Conservation (phyloP, 768 basidiomycete genomes). For the Tricholoma matsutake region DNA sequence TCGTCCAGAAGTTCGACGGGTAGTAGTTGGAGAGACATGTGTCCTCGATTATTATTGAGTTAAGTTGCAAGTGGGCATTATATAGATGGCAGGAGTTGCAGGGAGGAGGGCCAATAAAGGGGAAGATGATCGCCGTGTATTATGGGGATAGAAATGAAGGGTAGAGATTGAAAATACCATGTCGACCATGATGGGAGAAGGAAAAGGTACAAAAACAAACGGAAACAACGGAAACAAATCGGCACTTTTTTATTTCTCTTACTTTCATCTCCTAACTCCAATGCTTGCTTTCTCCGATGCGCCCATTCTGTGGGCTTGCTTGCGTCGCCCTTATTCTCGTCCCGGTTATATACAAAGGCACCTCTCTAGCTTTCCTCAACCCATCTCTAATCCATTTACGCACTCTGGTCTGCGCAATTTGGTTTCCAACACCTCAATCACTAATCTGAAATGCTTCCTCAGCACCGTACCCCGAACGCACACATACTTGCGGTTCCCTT, state of each 20-base stretch:
- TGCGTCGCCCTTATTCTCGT: not conserved
- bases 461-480: slow-evolving; percentile 59
- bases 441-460: slow-evolving; percentile 19
- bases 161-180: slow-evolving; percentile 14
- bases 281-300: not conserved
- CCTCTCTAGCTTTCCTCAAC: not conserved
- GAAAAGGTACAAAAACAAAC: not conserved
- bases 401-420: slow-evolving; percentile 33
- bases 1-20: slow-evolving; percentile 63
- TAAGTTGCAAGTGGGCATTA: slow-evolving; percentile 7
- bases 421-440: slow-evolving; percentile 9
- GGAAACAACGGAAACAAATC: slow-evolving; percentile 5
- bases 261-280: not conserved
- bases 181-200: slow-evolving; percentile 21
- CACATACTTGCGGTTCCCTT: slow-evolving; percentile 65
- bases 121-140: slow-evolving; percentile 37
- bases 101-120: slow-evolving; percentile 26
- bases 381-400: slow-evolving; percentile 13
- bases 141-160: slow-evolving; percentile 20
- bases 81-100: slow-evolving; percentile 15
- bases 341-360: not conserved
- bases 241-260: too few species aligned
- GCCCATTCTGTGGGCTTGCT: not conserved
- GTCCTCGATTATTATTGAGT: slow-evolving; percentile 2
- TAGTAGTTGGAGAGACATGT: slow-evolving; percentile 46